Percentiles rank a stretch among this genome's conserved stretches.
phyloP scores from a whole-genome alignment of 495 filamentous ascomycete genomes.

The Tuber magnatum region DNA sequence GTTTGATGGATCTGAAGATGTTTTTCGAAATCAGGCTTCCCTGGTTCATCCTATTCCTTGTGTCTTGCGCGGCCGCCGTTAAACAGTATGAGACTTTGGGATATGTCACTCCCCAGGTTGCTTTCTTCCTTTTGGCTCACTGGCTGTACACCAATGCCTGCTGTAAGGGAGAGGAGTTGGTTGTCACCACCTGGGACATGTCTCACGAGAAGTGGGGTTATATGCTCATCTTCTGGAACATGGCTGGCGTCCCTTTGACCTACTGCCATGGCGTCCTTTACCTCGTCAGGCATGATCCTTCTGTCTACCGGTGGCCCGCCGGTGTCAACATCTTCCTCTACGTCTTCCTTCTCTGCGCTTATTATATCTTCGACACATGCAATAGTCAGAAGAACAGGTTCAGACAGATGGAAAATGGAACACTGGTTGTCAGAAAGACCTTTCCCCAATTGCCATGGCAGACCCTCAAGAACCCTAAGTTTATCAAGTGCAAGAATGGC shows the following conservation, averaged over 20 bases:
- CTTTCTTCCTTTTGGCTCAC: constrained; percentile 85
- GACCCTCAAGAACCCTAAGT: constrained; percentile 74
- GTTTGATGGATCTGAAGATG: constrained; percentile 96
- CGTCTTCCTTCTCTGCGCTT: constrained; percentile 57
- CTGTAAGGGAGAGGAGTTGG: constrained; percentile 91
- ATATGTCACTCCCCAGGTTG: constrained; percentile 82
- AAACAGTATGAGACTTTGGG: constrained; percentile 85
- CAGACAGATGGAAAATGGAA: constrained; percentile 72
- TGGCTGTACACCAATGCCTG: constrained; percentile 96
- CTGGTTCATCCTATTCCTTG: constrained; percentile 86
- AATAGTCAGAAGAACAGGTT: constrained; percentile 97
- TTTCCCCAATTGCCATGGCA: constrained; percentile 96
- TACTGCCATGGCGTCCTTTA: constrained; percentile 98
- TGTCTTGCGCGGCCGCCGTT: constrained; percentile 68
- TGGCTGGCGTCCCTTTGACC: constrained; percentile 86
- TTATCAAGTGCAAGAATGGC: constrained; percentile 69
- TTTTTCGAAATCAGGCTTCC: constrained; percentile 97
- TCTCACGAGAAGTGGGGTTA: constrained; percentile 99
- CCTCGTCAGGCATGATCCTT: constrained; percentile 78
- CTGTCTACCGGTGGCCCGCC: constrained; percentile 67
- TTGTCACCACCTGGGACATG: constrained; percentile 96
- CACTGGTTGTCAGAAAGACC: constrained; percentile 60
- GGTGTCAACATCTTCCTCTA: constrained; percentile 46
- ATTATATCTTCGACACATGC: constrained; percentile 63
- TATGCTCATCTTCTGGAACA: constrained; percentile 99